These are phyloP conservation scores for Sphagnum magellanicum DNA, from an alignment of 228 moss, liverwort and hornwort genomes.

Conservation along the genomic window DNA sequence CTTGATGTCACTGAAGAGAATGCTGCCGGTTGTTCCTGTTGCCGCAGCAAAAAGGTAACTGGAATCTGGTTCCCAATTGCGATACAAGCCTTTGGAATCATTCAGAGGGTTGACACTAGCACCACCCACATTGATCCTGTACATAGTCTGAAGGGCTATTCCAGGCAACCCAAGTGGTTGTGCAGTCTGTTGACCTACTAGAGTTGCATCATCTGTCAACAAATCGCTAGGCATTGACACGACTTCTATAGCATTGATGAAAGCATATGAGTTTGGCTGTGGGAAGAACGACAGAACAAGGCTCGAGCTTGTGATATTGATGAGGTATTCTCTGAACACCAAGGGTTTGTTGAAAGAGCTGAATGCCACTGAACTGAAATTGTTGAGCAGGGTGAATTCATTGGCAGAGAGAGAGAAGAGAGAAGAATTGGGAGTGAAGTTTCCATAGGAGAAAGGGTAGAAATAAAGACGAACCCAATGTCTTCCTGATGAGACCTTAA, in stretches of 20 bases:
- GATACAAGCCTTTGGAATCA: constrained; percentile 49
- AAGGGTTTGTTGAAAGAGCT: constrained; percentile 13
- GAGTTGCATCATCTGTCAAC: not conserved
- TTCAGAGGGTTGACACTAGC: constrained; percentile 17
- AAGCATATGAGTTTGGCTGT: constrained; percentile 31
- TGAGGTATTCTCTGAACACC: constrained; percentile 48
- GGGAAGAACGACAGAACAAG: constrained; percentile 49
- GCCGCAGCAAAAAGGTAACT: constrained; percentile 31
- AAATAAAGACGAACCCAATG: constrained; percentile 67
- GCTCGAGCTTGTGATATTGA: constrained; percentile 14
- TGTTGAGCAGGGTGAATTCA: constrained; percentile 41
- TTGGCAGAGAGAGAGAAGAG: constrained; percentile 61
- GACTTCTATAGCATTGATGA: constrained; percentile 62
- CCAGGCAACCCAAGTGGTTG: constrained; percentile 1
- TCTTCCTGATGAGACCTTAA: constrained; percentile 32
- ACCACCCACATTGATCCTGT: constrained; percentile 77
- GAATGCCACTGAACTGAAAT: constrained; percentile 16
- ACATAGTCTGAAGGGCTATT: constrained; percentile 60
- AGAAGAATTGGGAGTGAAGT: constrained; percentile 32
- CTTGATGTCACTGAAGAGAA: constrained; percentile 1
- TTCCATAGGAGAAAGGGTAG: constrained; percentile 48
- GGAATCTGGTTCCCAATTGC: constrained; percentile 37
- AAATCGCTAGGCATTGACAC: constrained; percentile 42
- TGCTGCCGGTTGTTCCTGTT: constrained; percentile 3
- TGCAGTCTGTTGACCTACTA: not conserved